Percentiles rank a stretch among this genome's conserved stretches.
Evolutionary conservation across 192 early-diverging fungal genomes (phyloP).

Genomic region (Coemansia furcata): DNA sequence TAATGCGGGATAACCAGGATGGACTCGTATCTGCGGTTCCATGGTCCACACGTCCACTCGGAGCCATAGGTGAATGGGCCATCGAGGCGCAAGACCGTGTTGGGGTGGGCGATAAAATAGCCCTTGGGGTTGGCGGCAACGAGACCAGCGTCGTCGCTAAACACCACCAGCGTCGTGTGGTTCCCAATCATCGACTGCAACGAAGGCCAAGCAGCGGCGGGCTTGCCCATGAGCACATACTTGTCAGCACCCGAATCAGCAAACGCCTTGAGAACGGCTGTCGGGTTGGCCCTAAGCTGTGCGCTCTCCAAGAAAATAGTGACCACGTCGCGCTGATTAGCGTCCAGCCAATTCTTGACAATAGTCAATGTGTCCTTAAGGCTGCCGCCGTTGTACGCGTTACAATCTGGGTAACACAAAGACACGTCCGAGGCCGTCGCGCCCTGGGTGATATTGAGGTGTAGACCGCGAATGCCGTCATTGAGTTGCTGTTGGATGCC

Average conservation of each 20-base stretch:
- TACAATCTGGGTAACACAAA: constrained; percentile 46
- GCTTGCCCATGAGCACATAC: constrained; percentile 33
- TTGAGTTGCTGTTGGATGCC: constrained; percentile 40
- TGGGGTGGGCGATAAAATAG: constrained; percentile 36
- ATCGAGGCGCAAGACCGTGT: constrained; percentile 35
- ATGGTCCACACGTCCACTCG: constrained; percentile 47
- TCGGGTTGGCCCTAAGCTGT: constrained; percentile 22
- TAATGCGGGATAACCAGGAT: constrained; percentile 51
- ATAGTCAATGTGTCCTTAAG: constrained; percentile 30
- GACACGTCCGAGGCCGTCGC: constrained; percentile 20
- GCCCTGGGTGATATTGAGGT: constrained; percentile 41
- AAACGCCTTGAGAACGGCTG: constrained; percentile 35
- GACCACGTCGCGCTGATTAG: constrained; percentile 42
- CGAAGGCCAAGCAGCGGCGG: constrained; percentile 34
- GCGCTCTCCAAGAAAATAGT: constrained; percentile 46
- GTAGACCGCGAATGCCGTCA: constrained; percentile 49
- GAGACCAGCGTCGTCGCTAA: constrained; percentile 38
- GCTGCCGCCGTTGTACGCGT: constrained; percentile 39
- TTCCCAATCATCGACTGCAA: constrained; percentile 33
- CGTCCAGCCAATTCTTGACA: constrained; percentile 42
- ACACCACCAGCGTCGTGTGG: constrained; percentile 45
- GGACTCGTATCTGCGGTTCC: constrained; percentile 29
- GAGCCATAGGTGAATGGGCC: constrained; percentile 29
- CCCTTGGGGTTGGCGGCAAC: constrained; percentile 31
- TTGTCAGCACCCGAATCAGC: constrained; percentile 31